A percentile compares a stretch with the other conserved stretches of the same genome.
Evolutionary conservation across 1,284 basidiomycete species (phyloP).

Genomic region (Polyporus tsugae): DNA sequence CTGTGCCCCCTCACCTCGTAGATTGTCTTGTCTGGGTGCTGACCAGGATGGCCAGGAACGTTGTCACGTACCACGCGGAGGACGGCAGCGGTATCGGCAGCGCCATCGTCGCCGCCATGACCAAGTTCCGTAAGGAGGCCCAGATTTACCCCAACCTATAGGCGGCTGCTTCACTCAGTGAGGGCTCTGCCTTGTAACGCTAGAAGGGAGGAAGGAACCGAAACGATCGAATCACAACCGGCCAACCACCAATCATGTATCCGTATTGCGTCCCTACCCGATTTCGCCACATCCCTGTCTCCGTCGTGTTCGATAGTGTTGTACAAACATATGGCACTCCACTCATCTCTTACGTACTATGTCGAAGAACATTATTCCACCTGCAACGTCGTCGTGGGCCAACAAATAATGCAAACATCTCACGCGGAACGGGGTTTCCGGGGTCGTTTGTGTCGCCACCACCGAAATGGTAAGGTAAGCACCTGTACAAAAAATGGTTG

Average conservation of each 20-base stretch:
- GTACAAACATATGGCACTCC: neutral
- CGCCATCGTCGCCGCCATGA: slow-evolving; percentile 79
- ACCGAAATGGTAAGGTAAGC: no score
- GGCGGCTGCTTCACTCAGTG: neutral
- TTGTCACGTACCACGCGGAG: slow-evolving; percentile 91
- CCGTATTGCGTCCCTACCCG: neutral
- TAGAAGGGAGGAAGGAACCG: neutral
- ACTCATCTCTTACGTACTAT: neutral
- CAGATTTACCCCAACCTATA: slow-evolving; percentile 35
- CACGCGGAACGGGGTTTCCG: no score
- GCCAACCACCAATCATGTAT: neutral
- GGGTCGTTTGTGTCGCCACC: neutral
- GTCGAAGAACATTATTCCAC: neutral
- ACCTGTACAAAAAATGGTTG: no score
- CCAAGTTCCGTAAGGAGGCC: slow-evolving; percentile 36
- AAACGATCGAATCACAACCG: neutral
- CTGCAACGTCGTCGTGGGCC: neutral
- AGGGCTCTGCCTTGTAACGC: neutral
- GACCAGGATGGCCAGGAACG: slow-evolving; percentile 59
- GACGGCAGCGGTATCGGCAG: slow-evolving; percentile 97
- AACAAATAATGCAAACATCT: no score
- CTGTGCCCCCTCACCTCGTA: neutral
- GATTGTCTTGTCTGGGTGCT: slow-evolving; percentile 7
- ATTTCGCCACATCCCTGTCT: neutral
- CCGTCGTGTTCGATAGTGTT: neutral